A percentile compares a stretch with the other conserved stretches of the same genome.
phyloP scores from a whole-genome alignment of 805 yeast genomes.

The Metschnikowia lunata region DNA sequence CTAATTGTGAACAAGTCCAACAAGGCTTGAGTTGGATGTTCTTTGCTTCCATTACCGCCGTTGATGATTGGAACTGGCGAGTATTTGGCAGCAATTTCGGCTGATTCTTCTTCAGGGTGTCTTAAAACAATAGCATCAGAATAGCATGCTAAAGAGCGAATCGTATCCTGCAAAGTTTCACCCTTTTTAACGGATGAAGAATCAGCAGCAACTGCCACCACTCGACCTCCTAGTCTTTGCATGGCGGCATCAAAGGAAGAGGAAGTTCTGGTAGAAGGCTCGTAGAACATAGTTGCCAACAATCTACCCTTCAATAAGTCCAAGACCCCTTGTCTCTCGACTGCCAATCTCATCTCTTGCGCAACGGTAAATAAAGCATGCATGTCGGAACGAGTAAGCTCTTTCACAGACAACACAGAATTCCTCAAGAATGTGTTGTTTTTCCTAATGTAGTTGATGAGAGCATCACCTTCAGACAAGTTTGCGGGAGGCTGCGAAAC shows the following conservation, averaged over 20 bases:
- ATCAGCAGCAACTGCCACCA: constrained; percentile 77
- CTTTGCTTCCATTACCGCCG: constrained; percentile 97
- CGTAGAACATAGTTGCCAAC: constrained; percentile 92
- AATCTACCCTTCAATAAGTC: constrained; percentile 88
- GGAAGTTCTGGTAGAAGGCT: constrained; percentile 96
- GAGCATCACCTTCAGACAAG: constrained; percentile 72
- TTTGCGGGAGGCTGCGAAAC: constrained; percentile 73
- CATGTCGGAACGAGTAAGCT: constrained; percentile 81
- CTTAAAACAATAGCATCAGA: constrained; percentile 96
- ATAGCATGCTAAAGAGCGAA: constrained; percentile 91
- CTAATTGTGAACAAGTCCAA: constrained; percentile 96
- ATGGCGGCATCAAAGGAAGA: constrained; percentile 98
- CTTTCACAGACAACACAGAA: constrained; percentile 83
- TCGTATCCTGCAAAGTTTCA: constrained; percentile 94
- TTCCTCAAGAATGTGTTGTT: constrained; percentile 89
- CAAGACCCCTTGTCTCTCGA: constrained; percentile 92
- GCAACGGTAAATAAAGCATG: constrained; percentile 95
- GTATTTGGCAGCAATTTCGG: constrained; percentile 90
- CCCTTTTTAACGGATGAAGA: constrained; percentile 97
- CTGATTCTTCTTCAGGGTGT: constrained; percentile 91
- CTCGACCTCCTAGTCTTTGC: constrained; percentile 99
- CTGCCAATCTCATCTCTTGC: constrained; percentile 95
- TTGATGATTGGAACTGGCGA: constrained; percentile 96
- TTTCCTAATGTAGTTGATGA: constrained; percentile 68
- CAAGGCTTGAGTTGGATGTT: constrained; percentile 98